phyloP scores from a whole-genome alignment of 768 basidiomycete genomes.

The Fomitopsis serialis region DNA sequence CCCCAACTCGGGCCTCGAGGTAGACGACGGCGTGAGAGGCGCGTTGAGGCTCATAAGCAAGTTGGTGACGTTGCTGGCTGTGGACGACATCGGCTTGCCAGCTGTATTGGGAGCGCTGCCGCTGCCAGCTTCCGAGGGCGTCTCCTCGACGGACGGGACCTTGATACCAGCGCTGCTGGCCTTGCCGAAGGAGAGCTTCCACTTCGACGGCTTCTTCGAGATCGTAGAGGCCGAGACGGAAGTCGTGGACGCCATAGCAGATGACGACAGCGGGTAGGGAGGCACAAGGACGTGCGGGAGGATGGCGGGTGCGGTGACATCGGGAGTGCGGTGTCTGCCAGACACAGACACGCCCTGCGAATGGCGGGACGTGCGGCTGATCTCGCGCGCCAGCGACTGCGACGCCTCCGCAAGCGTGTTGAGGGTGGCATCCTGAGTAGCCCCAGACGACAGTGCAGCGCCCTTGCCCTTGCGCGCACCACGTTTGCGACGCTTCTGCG shows the following conservation, averaged over 20 bases:
- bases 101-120: constrained; percentile 5
- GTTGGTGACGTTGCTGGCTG: constrained; percentile 72
- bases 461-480: constrained; percentile 83
- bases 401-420: constrained; percentile 74
- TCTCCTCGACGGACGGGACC: constrained; percentile 11
- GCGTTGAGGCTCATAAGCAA: constrained; percentile 68
- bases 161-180: constrained; percentile 19
- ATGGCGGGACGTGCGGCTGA: constrained; percentile 49
- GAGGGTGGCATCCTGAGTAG: constrained; percentile 49
- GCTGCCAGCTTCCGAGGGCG: constrained; percentile 5
- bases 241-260: constrained; percentile 18
- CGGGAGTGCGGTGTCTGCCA: constrained; percentile 10
- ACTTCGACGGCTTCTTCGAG: constrained; percentile 78
- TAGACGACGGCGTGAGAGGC: constrained; percentile 15
- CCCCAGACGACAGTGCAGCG: constrained; percentile 26
- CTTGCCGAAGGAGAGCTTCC: constrained; percentile 77
- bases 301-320: constrained; percentile 13
- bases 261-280: constrained; percentile 12
- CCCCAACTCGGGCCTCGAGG: constrained; percentile 6
- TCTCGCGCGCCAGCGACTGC: constrained; percentile 78
- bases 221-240: constrained; percentile 32
- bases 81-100: constrained; percentile 48
- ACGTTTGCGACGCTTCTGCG: constrained; percentile 76
- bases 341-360: constrained; percentile 6
- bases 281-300: not conserved